Base-by-base conservation (phyloP, 106 monocot genomes). In the Acorus gramineus region DNA sequence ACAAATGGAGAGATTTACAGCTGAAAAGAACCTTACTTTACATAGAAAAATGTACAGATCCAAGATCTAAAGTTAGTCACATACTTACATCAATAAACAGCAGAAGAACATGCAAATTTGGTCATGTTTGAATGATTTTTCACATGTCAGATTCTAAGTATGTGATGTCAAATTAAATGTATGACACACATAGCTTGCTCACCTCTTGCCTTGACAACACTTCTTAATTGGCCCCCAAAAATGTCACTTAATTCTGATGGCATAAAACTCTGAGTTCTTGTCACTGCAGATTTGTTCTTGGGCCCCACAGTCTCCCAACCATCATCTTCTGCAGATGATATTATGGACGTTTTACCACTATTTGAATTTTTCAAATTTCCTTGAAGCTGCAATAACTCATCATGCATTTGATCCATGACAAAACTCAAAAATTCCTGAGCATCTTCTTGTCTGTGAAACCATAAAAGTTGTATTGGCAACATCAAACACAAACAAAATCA, bases 401-500 rank as follows among this genome's bases (percentile, higher is more conserved):
- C 75, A 66, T 98, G 96, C 85, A 91, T 88, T 74, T 72, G 76
- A 66, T 98, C 96, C 96, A 98, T 88, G 10, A 88, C 65, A 74
- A 91, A 98, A 65, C 96, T 85, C 44, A 98, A 69, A 75, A 98
- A 91, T 69, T 98, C 96, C 65, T 98, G 96, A n/a, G 96, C 96
- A 83, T 98, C 96, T 82, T 98, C 96, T 71, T 98, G 96, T 63
- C 96, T 98, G 82, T 4, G 75, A 67, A 73, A 60, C 10, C 14
- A 53, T 43, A 56, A 3, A 12, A 14, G 54, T 7, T 4, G 13
- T 2, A 67, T 11, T 46, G 9, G n/a, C 6, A 43, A 46, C 6
- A 42, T 28, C 53, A 42, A 50, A 53, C 28, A 50, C 44, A 49
- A 45, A 11, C 12, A 60, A 58, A 62, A 11, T 28, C 28, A 28